Evolutionary conservation across 148 eudicot genomes (phyloP).

Genomic region (Beta vulgaris): DNA sequence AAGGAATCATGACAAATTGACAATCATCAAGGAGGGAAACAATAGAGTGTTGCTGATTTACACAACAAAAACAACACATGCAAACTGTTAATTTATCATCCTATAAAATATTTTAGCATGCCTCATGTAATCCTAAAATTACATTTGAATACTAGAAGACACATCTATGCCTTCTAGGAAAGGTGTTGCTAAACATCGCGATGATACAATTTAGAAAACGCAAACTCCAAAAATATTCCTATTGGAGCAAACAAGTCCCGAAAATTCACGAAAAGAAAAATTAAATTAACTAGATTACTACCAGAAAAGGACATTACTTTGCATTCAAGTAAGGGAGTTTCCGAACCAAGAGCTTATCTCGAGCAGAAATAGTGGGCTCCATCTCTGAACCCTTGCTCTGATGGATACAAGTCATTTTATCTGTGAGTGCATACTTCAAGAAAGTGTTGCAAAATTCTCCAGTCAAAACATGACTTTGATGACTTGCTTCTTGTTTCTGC

Average conservation of each 20-base stretch:
- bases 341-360: slow-evolving; percentile 27
- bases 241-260: neutral
- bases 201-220: neutral
- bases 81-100: too few relatives aligned
- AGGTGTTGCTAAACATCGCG: neutral
- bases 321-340: slow-evolving; percentile 10
- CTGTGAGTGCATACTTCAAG: neutral
- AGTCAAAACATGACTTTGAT: neutral
- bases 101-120: neutral
- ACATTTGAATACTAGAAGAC: neutral
- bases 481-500: slow-evolving; percentile 15
- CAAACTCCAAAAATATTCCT: neutral
- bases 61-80: neutral
- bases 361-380: slow-evolving; percentile 20
- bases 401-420: slow-evolving; percentile 7
- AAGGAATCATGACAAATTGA: neutral
- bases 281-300: too few relatives aligned
- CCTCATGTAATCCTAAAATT: neutral
- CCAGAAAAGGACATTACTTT: slow-evolving; percentile 4
- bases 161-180: neutral
- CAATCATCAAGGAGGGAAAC: neutral
- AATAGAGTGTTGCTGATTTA: neutral
- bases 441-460: neutral
- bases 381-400: slow-evolving; percentile 25
- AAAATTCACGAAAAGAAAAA: neutral